A percentile compares a stretch with the other conserved stretches of the same genome.
Evolutionary conservation across 352 stramenopile species (phyloP).

Genomic region (Phytopythium aichiense): DNA sequence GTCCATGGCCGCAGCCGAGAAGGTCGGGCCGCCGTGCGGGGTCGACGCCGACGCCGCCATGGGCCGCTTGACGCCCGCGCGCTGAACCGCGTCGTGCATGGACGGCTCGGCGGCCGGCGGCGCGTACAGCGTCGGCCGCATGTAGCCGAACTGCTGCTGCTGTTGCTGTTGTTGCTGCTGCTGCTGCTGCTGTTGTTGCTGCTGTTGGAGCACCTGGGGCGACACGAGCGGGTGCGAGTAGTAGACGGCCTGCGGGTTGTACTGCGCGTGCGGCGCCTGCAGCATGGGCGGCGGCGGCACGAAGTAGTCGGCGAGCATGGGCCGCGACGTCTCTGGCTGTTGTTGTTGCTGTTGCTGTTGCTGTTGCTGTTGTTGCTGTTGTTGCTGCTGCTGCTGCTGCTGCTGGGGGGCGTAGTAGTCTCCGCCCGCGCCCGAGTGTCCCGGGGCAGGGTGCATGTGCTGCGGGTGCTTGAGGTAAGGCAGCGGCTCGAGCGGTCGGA

Average conservation of each 20-base stretch:
- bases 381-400: constrained; percentile 10
- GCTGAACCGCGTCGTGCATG: background rate
- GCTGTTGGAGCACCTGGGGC: background rate
- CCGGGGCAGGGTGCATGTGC: constrained; percentile 6
- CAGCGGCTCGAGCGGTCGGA: constrained; percentile 1
- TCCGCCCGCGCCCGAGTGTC: background rate
- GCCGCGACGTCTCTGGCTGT: background rate
- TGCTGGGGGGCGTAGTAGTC: constrained; percentile 6
- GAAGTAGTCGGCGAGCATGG: constrained; percentile 6
- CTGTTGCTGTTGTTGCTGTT: constrained; percentile 6
- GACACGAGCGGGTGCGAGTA: constrained; percentile 1
- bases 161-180: constrained; percentile 5
- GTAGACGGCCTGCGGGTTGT: constrained; percentile 2
- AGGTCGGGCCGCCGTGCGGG: constrained; percentile 9
- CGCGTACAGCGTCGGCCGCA: constrained; percentile 6
- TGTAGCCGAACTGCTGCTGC: constrained; percentile 5
- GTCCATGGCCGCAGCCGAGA: constrained; percentile 7
- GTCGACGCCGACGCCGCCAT: background rate
- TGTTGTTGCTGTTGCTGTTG: constrained; percentile 11
- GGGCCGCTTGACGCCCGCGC: background rate
- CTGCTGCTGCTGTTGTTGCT: constrained; percentile 4
- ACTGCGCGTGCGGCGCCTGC: background rate
- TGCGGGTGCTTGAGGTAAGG: background rate
- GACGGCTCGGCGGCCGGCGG: background rate
- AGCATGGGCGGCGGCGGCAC: constrained; percentile 5